Evolutionary conservation across 495 filamentous ascomycete species (phyloP).

Genomic region (Penicillium cosmopolitanum): DNA sequence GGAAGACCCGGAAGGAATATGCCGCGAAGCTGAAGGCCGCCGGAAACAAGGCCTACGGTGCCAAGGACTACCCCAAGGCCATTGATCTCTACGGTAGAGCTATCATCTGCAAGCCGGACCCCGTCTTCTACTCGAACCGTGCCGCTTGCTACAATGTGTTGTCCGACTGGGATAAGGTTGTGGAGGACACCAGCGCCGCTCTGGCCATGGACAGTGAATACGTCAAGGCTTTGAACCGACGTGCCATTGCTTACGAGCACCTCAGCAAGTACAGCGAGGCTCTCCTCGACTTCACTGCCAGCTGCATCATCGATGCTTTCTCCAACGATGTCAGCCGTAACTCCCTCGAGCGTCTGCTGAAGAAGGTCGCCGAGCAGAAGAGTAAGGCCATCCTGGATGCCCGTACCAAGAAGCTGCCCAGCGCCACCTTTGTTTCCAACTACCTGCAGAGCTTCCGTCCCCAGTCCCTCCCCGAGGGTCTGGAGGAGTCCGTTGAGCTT

Average conservation of each 20-base stretch:
- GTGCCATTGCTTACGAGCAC: slow-evolving; percentile 95
- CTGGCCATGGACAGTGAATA: slow-evolving; percentile 92
- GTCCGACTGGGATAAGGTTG: slow-evolving; percentile 90
- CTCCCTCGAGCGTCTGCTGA: slow-evolving; percentile 88
- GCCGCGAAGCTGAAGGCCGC: slow-evolving; percentile 90
- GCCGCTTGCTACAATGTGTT: slow-evolving; percentile 96
- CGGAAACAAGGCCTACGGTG: slow-evolving; percentile 94
- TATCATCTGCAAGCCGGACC: slow-evolving; percentile 94
- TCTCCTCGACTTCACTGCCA: slow-evolving; percentile 95
- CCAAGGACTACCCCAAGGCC: slow-evolving; percentile 86
- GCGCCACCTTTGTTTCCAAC: slow-evolving; percentile 94
- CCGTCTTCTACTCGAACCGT: slow-evolving; percentile 97
- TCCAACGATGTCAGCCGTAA: slow-evolving; percentile 84
- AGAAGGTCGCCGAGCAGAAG: slow-evolving; percentile 95
- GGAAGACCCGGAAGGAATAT: slow-evolving; percentile 68
- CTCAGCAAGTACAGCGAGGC: slow-evolving; percentile 89
- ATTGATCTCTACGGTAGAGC: slow-evolving; percentile 95
- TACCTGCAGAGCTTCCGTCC: slow-evolving; percentile 97
- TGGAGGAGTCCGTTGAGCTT: slow-evolving; percentile 79
- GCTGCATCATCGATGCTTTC: slow-evolving; percentile 98
- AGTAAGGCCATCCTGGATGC: slow-evolving; percentile 79
- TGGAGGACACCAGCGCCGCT: slow-evolving; percentile 95
- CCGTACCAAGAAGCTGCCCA: slow-evolving; percentile 84
- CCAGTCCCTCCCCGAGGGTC: slow-evolving; percentile 73
- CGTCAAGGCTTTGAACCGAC: slow-evolving; percentile 94